Evolutionary conservation across 148 eudicot genomes (phyloP), one percentile per base, ranked within the genome.

Genomic region (Rhododendron ovatum): DNA sequence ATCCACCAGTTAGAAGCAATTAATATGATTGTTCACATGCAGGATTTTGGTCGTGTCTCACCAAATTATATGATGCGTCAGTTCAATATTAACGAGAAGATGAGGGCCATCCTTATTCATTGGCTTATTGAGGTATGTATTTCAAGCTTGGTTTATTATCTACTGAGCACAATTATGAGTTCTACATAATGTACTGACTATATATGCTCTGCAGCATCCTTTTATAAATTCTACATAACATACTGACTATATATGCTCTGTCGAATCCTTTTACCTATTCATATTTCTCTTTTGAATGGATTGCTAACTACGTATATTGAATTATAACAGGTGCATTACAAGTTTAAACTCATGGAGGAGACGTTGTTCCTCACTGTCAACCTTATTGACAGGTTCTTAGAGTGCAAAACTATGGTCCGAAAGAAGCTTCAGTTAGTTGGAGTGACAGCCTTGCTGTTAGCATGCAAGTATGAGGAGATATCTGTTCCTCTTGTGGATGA

Each of bases 21-120:
- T n/a, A n/a, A n/a, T n/a, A n/a, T n/a, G n/a, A n/a, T n/a, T n/a
- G n/a, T n/a, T n/a, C n/a, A n/a, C n/a, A n/a, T n/a, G 90, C 91
- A 93, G 95, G 86, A 67, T 67, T 67, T 87, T 37, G 83, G 93
- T 61, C 90, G 93, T 77, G 94, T 94, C 75, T 87, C 90, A 5
- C 85, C 94, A 18, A 88, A 89, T 77, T 95, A 93, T 24, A 95
- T 95, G 96, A 90, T 85, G 0, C 81, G 33, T 41, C 98, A 95
- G 88, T 82, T 81, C 45, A 95, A 95, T 81, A 88, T 95, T 67
- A 95, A 95, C 26, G 95, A 89, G 57, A 92, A 80, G 88, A 94
- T 95, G 96, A 91, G 98, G 87, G 93, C n/a, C n/a, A n/a, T 95
- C 82, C 96, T 95, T 15, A 91, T 95, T 41, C 95, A 95, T 78